Base-by-base conservation (phyloP, 2,329 filamentous ascomycete genomes). In the Ophiostoma ulmi region DNA sequence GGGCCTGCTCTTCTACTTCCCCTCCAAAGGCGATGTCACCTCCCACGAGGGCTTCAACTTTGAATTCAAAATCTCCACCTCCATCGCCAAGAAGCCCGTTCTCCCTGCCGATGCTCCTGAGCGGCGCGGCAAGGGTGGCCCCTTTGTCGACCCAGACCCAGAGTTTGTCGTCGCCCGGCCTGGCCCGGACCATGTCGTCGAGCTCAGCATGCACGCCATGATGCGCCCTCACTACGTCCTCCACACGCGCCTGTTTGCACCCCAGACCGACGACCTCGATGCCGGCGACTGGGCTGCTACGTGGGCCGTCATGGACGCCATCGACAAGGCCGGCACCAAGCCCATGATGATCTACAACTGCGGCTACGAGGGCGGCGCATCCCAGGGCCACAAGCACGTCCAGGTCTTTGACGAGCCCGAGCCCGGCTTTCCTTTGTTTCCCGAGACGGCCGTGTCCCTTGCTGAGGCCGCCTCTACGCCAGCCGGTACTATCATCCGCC, bases 281-380 rank as follows among this genome's bases (percentile, higher is more conserved):
- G 69, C 71, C 11, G 58, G 67, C 39, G 81, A 83, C 74, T 72
- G 81, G 61, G 73, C 75, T 6, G 78, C 80, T 1, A 75, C 78
- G 13, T 80, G 80, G 79, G 75, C 76, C n/a, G 75, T 80, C 7
- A 74, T 82, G 70, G 69, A 71, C 20, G 72, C 73, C 17, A 73
- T 80, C 70, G 22, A 71, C 20, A 26, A 67, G 39, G 22, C 36
- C 39, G 58, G 72, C 65, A 70, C 72, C 31, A 3, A 72, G 35
- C 78, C 78, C 38, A 78, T 83, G 75, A 76, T 80, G 68, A 80
- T 83, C 48, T 83, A 80, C 74, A 83, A 83, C 72, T 82, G 81
- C 68, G 82, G 82, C 17, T 78, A 80, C 61, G 79, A 81, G 36
- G 79, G 79, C 68, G 82, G 81, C 22, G 79, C 77, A 1, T 80